phyloP scores from a whole-genome alignment of 352 stramenopile species.

The Globisporangium paddicum region DNA sequence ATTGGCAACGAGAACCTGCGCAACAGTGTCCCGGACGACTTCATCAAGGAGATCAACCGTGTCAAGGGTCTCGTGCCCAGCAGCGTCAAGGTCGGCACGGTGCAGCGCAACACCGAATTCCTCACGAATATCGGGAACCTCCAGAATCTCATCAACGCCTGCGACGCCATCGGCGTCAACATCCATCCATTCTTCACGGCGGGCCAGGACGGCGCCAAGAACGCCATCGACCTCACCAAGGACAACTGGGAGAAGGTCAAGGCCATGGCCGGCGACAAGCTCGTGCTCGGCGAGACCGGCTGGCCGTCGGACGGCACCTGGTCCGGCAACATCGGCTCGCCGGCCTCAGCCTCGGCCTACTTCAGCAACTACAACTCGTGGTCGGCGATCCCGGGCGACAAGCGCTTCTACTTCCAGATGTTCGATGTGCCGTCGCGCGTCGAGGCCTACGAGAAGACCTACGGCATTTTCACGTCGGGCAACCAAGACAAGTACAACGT shows the following conservation, averaged over 20 bases:
- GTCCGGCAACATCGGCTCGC: constrained; percentile 32
- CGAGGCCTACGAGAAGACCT: constrained; percentile 39
- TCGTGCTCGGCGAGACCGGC: constrained; percentile 49
- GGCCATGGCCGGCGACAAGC: constrained; percentile 33
- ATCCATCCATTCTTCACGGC: constrained; percentile 62
- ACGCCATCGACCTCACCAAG: constrained; percentile 45
- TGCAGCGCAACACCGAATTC: constrained; percentile 70
- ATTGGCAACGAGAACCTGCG: constrained; percentile 72
- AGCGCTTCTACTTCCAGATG: constrained; percentile 76
- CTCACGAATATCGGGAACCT: constrained; percentile 33
- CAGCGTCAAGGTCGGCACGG: constrained; percentile 55
- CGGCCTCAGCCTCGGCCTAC: constrained; percentile 34
- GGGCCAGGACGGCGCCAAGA: constrained; percentile 20
- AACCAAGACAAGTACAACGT: constrained; percentile 50
- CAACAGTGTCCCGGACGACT: constrained; percentile 27
- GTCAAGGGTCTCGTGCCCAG: constrained; percentile 42
- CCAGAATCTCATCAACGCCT: constrained; percentile 33
- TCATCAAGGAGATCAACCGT: constrained; percentile 42
- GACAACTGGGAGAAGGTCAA: constrained; percentile 43
- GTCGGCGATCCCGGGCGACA: constrained; percentile 36
- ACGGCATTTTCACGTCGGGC: constrained; percentile 39
- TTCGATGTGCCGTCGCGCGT: constrained; percentile 49
- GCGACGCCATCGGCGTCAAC: constrained; percentile 51
- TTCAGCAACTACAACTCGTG: constrained; percentile 63
- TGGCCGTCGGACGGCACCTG: constrained; percentile 42